phyloP scores from a whole-genome alignment of 225 moss, liverwort and hornwort genomes.

The Asterella californica region DNA sequence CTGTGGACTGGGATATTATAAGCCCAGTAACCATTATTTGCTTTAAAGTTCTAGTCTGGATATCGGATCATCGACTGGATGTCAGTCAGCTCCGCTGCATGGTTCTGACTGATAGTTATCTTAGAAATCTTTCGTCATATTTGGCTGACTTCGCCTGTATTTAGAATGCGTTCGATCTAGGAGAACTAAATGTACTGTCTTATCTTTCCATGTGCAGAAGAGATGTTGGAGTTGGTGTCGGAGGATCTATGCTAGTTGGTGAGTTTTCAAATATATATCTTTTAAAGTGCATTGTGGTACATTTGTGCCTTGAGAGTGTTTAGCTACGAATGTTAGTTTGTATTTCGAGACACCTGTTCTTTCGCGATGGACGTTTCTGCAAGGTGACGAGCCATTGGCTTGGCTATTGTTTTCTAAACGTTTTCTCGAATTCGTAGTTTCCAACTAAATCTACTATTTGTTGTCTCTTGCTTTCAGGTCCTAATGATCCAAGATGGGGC shows the following conservation, averaged over 20 bases:
- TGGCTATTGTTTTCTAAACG: neutral
- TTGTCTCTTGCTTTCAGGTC: conserved; percentile 25
- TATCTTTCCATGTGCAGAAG: conserved; percentile 31
- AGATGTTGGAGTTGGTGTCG: conserved; percentile 38
- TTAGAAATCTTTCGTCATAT: no score
- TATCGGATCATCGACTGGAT: no score
- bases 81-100: no score
- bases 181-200: neutral
- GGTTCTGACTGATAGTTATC: no score
- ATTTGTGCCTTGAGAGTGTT: neutral
- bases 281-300: neutral
- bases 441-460: neutral
- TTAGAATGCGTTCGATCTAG: neutral
- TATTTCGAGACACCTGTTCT: neutral
- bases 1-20: no score
- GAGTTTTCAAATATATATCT: neutral
- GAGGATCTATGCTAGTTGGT: conserved; percentile 55
- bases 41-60: no score
- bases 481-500: conserved; percentile 53
- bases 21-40: no score
- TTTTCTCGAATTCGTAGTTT: neutral
- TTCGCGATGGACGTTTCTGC: neutral
- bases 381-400: neutral
- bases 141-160: no score
- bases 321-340: neutral